These are phyloP conservation scores for Candida quercuum DNA, from an alignment of 805 yeast genomes.

Conservation along the genomic window DNA sequence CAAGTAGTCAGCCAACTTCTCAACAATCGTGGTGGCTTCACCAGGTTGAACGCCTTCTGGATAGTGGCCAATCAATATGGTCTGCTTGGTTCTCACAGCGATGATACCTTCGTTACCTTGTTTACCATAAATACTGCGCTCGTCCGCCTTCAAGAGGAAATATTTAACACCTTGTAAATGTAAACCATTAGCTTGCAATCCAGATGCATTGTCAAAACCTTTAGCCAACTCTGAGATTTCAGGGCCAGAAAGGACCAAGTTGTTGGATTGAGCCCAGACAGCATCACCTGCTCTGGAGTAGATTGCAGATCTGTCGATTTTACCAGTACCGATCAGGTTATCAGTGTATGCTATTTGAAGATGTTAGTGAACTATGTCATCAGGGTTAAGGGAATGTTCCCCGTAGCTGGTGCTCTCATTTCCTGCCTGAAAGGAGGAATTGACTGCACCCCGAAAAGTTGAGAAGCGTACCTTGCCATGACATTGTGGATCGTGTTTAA, in stretches of 20 bases:
- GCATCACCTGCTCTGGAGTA: constrained; percentile 94
- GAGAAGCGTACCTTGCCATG: constrained; percentile 44
- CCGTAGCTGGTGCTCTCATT: too few species aligned
- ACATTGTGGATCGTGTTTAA: constrained; percentile 25
- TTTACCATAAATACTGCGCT: constrained; percentile 90
- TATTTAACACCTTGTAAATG: constrained; percentile 83
- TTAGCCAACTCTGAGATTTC: constrained; percentile 72
- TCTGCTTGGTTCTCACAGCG: constrained; percentile 90
- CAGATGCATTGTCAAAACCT: constrained; percentile 77
- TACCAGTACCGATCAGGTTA: constrained; percentile 80
- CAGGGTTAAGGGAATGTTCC: not conserved
- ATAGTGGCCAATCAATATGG: constrained; percentile 90
- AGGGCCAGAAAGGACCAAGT: constrained; percentile 53
- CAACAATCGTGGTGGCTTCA: constrained; percentile 92
- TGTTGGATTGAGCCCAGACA: constrained; percentile 83
- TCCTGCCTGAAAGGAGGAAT: too few species aligned
- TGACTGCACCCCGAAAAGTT: too few species aligned
- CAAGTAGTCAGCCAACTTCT: constrained; percentile 91
- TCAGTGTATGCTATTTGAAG: constrained; percentile 80
- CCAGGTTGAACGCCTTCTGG: constrained; percentile 89
- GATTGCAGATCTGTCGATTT: constrained; percentile 87
- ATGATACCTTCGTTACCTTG: constrained; percentile 83
- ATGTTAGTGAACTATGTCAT: not conserved
- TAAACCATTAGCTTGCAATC: constrained; percentile 80
- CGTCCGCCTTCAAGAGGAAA: constrained; percentile 84